Conservation (phyloP, 1,284 basidiomycete species). For the Hemileia vastatrix region DNA sequence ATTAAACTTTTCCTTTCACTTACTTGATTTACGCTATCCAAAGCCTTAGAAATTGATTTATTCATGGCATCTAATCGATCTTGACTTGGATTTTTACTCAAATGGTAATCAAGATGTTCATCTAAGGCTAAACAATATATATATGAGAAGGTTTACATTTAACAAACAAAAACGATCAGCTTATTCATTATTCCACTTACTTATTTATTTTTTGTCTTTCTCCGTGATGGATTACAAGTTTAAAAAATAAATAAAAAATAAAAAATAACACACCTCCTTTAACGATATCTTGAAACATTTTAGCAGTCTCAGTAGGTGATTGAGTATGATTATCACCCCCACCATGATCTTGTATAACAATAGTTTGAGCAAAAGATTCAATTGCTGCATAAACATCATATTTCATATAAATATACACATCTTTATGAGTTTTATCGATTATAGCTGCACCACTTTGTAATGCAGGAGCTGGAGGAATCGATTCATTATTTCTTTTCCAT, state of each 20-base stretch:
- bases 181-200: neutral
- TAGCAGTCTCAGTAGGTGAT: conserved; percentile 19
- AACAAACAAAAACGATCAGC: neutral
- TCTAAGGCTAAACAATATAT: conserved; percentile 14
- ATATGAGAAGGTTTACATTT: neutral
- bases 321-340: conserved; percentile 3
- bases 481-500: too few species aligned
- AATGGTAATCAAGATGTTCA: conserved; percentile 4
- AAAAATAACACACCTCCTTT: conserved; percentile 17
- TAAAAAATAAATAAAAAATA: neutral
- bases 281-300: conserved; percentile 11
- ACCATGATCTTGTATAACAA: neutral
- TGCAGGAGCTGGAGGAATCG: neutral
- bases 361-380: neutral
- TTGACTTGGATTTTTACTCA: conserved; percentile 6
- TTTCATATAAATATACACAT: neutral
- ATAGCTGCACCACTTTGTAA: neutral
- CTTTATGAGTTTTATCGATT: neutral
- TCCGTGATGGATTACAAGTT: neutral
- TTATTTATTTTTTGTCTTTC: neutral
- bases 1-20: too few species aligned
- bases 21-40: conserved; percentile 19
- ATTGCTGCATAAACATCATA: neutral
- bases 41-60: conserved; percentile 7
- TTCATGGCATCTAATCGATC: conserved; percentile 17